Conservation (phyloP, 2,329 filamentous ascomycete species). For the Pleoardoris graminearum region DNA sequence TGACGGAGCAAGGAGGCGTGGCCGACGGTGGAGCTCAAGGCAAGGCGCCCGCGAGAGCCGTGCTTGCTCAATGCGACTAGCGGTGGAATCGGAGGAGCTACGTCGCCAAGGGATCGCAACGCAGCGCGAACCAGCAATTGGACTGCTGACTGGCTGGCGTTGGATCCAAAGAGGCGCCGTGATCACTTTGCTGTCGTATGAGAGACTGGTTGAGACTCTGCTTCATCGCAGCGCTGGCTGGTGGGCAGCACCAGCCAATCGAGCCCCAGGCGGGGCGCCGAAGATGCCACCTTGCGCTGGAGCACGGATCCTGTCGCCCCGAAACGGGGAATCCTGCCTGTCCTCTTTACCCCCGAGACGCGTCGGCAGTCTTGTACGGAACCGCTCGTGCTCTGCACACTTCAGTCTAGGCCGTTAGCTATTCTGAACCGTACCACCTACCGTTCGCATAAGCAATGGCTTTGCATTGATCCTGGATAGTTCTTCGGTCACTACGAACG, state of each 20-base stretch:
- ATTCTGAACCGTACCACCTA: no score
- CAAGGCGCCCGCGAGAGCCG: conserved; percentile 21
- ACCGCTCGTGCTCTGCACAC: background rate
- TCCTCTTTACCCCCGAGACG: background rate
- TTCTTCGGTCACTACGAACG: no score
- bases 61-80: conserved; percentile 13
- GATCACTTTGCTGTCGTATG: background rate
- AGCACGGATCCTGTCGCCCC: conserved; percentile 9
- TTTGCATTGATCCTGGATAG: no score
- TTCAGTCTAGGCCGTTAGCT: background rate
- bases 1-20: conserved; percentile 2
- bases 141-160: background rate
- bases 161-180: background rate
- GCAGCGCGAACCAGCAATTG: conserved; percentile 1
- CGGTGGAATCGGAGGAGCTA: background rate
- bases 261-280: conserved; percentile 2
- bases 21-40: conserved; percentile 17
- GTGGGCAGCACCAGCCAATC: background rate
- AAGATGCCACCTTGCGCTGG: conserved; percentile 19
- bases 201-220: background rate
- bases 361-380: background rate
- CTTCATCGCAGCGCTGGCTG: conserved; percentile 3
- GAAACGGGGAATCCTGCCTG: background rate
- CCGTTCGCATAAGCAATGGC: no score
- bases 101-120: conserved; percentile 5